Evolutionary conservation across 768 basidiomycete species (phyloP).

Genomic region (Psilocybe subaeruginosa): DNA sequence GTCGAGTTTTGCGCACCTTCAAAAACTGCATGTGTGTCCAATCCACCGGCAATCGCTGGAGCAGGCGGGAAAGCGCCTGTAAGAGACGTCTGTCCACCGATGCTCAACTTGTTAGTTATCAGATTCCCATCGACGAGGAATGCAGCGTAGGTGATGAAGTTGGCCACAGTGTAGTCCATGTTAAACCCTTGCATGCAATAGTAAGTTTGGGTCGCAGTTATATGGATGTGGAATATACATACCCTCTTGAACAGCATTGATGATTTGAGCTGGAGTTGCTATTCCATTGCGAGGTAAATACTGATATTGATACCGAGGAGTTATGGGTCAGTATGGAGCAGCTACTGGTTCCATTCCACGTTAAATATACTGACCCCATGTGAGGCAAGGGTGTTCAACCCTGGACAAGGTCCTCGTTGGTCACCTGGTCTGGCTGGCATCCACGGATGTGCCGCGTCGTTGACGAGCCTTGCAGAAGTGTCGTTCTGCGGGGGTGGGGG

Average conservation of each 20-base stretch:
- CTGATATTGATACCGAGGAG: neutral
- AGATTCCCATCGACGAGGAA: conserved; percentile 28
- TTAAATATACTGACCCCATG: conserved; percentile 20
- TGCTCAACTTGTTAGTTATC: conserved; percentile 26
- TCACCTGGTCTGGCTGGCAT: conserved; percentile 17
- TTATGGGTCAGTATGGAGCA: too few relatives aligned
- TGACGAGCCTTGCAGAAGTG: conserved; percentile 24
- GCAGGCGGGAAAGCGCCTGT: conserved; percentile 26
- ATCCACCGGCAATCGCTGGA: conserved; percentile 26
- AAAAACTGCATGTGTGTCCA: conserved; percentile 28
- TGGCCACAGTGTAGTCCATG: conserved; percentile 24
- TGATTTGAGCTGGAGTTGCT: conserved; percentile 19
- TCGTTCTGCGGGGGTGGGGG: conserved; percentile 22
- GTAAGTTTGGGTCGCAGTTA: too few relatives aligned
- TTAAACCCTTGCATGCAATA: conserved; percentile 17
- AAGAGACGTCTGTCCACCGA: conserved; percentile 21
- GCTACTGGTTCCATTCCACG: neutral
- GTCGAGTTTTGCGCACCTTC: conserved; percentile 9
- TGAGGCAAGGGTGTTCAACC: conserved; percentile 26
- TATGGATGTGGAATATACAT: neutral
- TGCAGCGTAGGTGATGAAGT: conserved; percentile 26
- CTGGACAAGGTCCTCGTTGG: conserved; percentile 27
- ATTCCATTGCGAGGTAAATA: conserved; percentile 20
- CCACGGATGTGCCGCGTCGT: conserved; percentile 26
- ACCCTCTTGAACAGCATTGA: conserved; percentile 22